Conservation (phyloP, 176 grass and related monocot species). For the Oryza nivara region DNA sequence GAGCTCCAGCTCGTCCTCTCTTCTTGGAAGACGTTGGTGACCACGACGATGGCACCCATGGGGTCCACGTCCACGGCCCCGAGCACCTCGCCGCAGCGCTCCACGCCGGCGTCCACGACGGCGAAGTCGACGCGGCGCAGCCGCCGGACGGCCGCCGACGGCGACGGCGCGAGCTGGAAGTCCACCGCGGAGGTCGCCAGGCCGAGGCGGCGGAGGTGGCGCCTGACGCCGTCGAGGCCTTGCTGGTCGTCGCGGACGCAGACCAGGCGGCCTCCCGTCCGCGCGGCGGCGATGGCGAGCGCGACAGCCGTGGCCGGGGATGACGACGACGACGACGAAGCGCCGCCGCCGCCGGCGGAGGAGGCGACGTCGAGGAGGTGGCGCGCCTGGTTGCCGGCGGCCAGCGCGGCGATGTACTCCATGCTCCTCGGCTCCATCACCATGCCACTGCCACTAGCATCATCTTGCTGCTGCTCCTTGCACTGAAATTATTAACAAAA, state of each 20-base stretch:
- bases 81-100: background rate
- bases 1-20: background rate
- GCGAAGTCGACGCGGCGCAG: background rate
- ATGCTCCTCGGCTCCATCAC: conserved; percentile 29
- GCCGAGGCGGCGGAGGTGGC: background rate
- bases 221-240: too few relatives aligned
- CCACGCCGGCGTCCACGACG: background rate
- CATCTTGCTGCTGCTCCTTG: background rate
- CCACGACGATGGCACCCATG: conserved; percentile 31
- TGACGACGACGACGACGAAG: background rate
- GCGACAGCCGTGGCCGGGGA: conserved; percentile 14
- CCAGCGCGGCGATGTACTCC: conserved; percentile 51
- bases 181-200: too few relatives aligned
- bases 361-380: conserved; percentile 19
- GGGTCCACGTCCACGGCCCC: conserved; percentile 14
- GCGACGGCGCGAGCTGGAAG: too few relatives aligned
- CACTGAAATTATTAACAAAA: background rate
- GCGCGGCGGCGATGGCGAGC: conserved; percentile 28
- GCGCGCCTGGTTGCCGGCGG: conserved; percentile 35
- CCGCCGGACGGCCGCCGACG: background rate
- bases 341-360: background rate
- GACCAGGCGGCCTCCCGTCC: conserved; percentile 24
- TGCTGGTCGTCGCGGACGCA: conserved; percentile 17
- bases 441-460: background rate
- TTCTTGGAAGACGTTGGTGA: conserved; percentile 17